phyloP scores from a whole-genome alignment of 2,329 filamentous ascomycete genomes.

The Trichoderma sp. region DNA sequence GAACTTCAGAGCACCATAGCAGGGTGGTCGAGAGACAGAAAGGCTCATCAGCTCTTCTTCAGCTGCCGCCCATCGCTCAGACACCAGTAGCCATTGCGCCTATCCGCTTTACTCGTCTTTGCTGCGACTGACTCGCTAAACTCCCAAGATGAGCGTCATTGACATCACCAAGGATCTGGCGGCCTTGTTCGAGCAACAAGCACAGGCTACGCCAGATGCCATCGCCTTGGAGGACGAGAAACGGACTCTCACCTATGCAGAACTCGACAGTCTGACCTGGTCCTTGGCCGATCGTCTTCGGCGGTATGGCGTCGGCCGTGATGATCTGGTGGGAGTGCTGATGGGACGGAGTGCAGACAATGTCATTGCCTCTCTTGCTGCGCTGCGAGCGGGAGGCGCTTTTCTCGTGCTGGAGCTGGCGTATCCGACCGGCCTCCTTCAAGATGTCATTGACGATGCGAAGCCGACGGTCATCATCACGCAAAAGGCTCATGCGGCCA shows the following conservation, averaged over 20 bases:
- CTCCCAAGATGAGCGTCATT: conserved; percentile 60
- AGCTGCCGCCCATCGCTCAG: not conserved
- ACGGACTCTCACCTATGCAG: conserved; percentile 67
- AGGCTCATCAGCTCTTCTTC: not conserved
- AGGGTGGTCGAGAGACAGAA: not conserved
- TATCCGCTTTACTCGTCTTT: not conserved
- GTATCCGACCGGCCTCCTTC: conserved; percentile 71
- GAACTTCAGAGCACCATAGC: not conserved
- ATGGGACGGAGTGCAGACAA: conserved; percentile 76
- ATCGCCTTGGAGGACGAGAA: conserved; percentile 72
- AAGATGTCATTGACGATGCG: conserved; percentile 77
- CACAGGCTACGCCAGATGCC: conserved; percentile 65
- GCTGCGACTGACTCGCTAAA: not conserved
- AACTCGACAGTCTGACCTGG: conserved; percentile 69
- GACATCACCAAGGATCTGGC: conserved; percentile 73
- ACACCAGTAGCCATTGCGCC: not conserved
- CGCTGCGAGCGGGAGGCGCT: conserved; percentile 76
- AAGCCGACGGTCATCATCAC: conserved; percentile 71
- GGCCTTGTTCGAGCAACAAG: conserved; percentile 71
- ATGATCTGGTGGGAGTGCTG: conserved; percentile 73
- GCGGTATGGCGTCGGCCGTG: conserved; percentile 67
- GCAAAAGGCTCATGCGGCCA: conserved; percentile 61
- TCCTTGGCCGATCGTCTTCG: conserved; percentile 66
- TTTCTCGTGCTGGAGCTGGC: conserved; percentile 80
- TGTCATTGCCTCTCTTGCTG: conserved; percentile 75